A percentile compares a stretch with the other conserved stretches of the same genome.
phyloP scores from a whole-genome alignment of 2,329 filamentous ascomycete genomes.

The Sporothrix sp. region DNA sequence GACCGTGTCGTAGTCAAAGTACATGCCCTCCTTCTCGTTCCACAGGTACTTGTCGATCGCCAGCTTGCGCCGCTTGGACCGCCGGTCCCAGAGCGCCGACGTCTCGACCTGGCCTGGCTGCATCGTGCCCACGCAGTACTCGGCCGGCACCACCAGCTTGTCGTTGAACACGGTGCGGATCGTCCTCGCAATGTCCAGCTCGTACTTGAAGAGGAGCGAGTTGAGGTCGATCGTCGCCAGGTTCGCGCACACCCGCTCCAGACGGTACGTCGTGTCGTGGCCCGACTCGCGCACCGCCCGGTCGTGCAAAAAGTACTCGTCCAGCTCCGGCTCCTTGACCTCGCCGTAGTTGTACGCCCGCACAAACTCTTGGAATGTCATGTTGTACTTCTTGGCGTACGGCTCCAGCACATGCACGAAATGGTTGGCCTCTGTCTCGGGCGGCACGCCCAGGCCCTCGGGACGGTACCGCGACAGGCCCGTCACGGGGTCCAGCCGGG shows the following conservation, averaged over 20 bases:
- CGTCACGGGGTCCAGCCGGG: conserved; percentile 65
- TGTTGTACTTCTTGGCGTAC: conserved; percentile 72
- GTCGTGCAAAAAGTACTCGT: conserved; percentile 94
- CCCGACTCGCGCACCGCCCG: conserved; percentile 92
- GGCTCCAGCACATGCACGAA: conserved; percentile 76
- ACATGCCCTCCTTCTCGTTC: conserved; percentile 89
- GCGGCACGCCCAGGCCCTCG: conserved; percentile 74
- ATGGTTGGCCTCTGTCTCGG: conserved; percentile 81
- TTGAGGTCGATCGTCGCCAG: conserved; percentile 92
- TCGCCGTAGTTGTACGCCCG: conserved; percentile 72
- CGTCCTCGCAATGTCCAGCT: conserved; percentile 79
- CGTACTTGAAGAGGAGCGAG: conserved; percentile 92
- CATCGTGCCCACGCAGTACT: conserved; percentile 65
- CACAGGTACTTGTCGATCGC: conserved; percentile 89
- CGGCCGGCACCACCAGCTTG: conserved; percentile 67
- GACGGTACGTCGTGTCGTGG: conserved; percentile 89
- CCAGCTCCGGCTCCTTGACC: conserved; percentile 76
- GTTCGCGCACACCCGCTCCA: conserved; percentile 80
- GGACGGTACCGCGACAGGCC: conserved; percentile 80
- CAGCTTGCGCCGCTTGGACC: conserved; percentile 72
- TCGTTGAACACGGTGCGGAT: conserved; percentile 82
- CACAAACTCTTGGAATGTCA: conserved; percentile 79
- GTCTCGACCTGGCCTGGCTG: conserved; percentile 63
- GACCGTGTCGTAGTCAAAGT: conserved; percentile 90
- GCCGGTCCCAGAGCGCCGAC: conserved; percentile 82